Percentiles rank a stretch among this genome's conserved stretches.
phyloP scores from a whole-genome alignment of 768 basidiomycete species.

The Pleurotus sapidus region DNA sequence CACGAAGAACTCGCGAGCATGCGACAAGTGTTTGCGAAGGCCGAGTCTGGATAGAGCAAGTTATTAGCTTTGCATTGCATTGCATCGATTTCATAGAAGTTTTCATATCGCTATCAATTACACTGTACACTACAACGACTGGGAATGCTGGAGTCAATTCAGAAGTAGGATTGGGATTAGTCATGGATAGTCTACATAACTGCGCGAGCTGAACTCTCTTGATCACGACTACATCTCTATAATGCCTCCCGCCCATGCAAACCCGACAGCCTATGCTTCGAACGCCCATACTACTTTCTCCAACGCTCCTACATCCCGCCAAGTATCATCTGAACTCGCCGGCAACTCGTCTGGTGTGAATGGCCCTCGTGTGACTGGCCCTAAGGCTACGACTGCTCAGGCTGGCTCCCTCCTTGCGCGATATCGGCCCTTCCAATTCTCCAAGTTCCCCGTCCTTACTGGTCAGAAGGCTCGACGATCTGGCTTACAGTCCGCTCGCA shows the following conservation, averaged over 20 bases:
- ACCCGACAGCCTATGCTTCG: not conserved
- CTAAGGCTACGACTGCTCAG: not conserved
- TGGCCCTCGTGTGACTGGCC: not conserved
- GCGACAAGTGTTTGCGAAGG: constrained; percentile 30
- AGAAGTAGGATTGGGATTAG: not conserved
- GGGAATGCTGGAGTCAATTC: too few relatives aligned
- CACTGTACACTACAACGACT: not conserved
- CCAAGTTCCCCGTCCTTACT: not conserved
- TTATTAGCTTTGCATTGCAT: not conserved
- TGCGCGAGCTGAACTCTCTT: not conserved
- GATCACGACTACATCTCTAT: not conserved
- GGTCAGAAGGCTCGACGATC: not conserved
- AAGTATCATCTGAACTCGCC: too few relatives aligned
- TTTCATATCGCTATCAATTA: not conserved
- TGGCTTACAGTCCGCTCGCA: not conserved
- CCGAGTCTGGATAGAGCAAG: constrained; percentile 14
- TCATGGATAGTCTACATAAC: not conserved
- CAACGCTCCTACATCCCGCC: too few relatives aligned
- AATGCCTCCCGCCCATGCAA: not conserved
- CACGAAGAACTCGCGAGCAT: constrained; percentile 56
- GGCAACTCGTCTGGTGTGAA: too few relatives aligned
- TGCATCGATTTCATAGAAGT: not conserved
- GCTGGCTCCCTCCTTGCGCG: not conserved
- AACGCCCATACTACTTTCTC: not conserved
- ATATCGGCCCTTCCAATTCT: not conserved